phyloP scores from a whole-genome alignment of 345 rosid genomes.

The Hibiscus mutabilis region DNA sequence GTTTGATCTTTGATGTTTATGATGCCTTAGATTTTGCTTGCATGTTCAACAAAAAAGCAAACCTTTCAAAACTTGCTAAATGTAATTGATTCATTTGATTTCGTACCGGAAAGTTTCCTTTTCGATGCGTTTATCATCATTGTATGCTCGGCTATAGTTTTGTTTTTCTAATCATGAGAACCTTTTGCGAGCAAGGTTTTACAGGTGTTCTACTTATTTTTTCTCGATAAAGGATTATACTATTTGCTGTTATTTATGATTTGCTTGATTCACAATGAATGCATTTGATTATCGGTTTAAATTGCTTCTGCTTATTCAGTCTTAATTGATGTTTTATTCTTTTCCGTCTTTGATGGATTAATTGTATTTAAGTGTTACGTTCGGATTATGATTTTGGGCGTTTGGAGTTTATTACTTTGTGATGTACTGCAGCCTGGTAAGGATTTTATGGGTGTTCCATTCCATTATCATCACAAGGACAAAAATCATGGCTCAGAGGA shows the following conservation, averaged over 20 bases:
- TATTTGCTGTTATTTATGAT: too few species aligned
- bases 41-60: background rate
- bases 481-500: slow-evolving; percentile 35
- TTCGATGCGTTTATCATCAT: slow-evolving; percentile 1
- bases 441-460: slow-evolving; percentile 27
- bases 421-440: slow-evolving; percentile 27
- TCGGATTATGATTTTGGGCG: background rate
- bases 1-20: background rate
- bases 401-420: slow-evolving; percentile 5
- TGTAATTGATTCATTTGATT: slow-evolving; percentile 9
- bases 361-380: background rate
- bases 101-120: background rate
- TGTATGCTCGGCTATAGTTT: background rate
- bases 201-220: background rate
- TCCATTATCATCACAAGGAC: slow-evolving; percentile 23
- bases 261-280: slow-evolving; percentile 1
- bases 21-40: background rate
- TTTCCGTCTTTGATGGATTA: background rate
- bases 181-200: background rate
- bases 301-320: background rate
- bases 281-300: background rate
- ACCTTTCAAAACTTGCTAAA: background rate
- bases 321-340: background rate
- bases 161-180: background rate
- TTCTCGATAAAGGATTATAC: background rate